Conservation (phyloP, 352 stramenopile species). For the Phytophthora megakarya region DNA sequence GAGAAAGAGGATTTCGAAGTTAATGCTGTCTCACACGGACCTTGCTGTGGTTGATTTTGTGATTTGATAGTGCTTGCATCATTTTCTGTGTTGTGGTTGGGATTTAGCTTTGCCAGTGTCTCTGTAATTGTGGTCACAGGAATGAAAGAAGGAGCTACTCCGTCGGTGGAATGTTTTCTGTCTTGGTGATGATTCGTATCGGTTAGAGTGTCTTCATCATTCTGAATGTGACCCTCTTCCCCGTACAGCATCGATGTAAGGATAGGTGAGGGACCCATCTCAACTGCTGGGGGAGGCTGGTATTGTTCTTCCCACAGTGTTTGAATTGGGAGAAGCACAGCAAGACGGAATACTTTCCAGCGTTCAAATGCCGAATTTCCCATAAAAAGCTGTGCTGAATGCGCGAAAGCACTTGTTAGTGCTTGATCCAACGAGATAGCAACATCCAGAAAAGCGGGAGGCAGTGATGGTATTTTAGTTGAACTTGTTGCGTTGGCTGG, state of each 20-base stretch:
- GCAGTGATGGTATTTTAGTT: slow-evolving; percentile 22
- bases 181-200: slow-evolving; percentile 22
- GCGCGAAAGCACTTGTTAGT: slow-evolving; percentile 60
- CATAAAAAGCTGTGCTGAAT: slow-evolving; percentile 59
- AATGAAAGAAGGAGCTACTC: slow-evolving; percentile 6
- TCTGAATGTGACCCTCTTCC: slow-evolving; percentile 8
- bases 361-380: slow-evolving; percentile 38
- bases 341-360: slow-evolving; percentile 59
- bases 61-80: background rate
- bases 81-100: background rate
- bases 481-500: background rate
- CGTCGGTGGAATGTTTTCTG: slow-evolving; percentile 16
- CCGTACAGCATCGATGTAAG: slow-evolving; percentile 28
- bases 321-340: slow-evolving; percentile 60
- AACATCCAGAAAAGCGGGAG: slow-evolving; percentile 69
- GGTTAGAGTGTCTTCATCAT: slow-evolving; percentile 15
- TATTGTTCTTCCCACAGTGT: slow-evolving; percentile 73
- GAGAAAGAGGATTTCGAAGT: slow-evolving; percentile 2
- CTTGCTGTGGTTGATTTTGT: slow-evolving; percentile 7
- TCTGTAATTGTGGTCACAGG: background rate
- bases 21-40: slow-evolving; percentile 20
- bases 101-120: background rate
- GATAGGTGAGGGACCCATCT: slow-evolving; percentile 24
- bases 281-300: slow-evolving; percentile 17
- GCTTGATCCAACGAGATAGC: slow-evolving; percentile 80